A percentile compares a stretch with the other conserved stretches of the same genome.
Evolutionary conservation across 2,329 filamentous ascomycete species (phyloP).

Genomic region (Alternaria metachromatica): DNA sequence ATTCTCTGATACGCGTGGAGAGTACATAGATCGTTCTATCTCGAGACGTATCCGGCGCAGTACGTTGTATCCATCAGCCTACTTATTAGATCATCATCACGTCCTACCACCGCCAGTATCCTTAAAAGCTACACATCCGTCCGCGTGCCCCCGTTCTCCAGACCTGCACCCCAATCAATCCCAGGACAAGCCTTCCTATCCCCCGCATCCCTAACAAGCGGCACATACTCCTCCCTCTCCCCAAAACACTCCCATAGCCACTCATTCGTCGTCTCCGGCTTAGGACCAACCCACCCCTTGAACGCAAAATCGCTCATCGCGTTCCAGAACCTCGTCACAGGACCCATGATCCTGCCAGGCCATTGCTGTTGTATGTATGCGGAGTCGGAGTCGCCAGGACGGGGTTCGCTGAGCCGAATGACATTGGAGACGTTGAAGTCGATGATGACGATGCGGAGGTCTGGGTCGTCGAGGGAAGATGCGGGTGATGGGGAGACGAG

Average conservation of each 20-base stretch:
- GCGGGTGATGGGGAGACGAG: not conserved
- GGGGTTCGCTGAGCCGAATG: not conserved
- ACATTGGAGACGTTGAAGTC: conserved; percentile 6
- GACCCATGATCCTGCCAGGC: not conserved
- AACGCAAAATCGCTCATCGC: not conserved
- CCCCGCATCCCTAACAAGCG: not conserved
- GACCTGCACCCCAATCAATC: not conserved
- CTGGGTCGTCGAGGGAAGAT: not conserved
- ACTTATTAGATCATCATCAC: no score
- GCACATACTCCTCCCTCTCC: not conserved
- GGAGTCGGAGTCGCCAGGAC: not conserved
- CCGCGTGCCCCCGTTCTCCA: not conserved
- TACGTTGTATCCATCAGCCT: no score
- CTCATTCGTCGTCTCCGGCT: not conserved
- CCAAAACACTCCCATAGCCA: conserved; percentile 7
- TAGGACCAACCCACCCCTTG: not conserved
- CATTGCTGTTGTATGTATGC: not conserved
- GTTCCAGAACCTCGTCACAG: not conserved
- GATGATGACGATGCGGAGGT: not conserved
- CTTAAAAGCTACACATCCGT: not conserved
- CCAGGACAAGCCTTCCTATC: not conserved
- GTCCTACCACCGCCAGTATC: no score
- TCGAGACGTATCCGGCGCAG: no score
- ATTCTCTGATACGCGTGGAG: no score
- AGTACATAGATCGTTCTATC: no score